Conservation (phyloP, 208 protist species). For the Leishmania tarentolae region DNA sequence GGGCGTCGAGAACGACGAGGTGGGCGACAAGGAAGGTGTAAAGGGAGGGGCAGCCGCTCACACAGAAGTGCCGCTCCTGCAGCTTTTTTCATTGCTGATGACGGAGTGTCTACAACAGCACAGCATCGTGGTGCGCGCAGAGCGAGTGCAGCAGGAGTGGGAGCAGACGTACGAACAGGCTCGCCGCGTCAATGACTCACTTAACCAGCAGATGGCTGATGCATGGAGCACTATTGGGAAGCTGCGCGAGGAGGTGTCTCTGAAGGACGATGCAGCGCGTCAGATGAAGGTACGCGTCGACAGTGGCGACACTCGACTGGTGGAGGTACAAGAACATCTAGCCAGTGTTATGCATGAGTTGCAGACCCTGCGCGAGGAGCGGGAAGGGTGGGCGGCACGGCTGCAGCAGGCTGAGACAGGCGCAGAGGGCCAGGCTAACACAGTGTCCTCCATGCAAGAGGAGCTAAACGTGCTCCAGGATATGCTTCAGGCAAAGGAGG, state of each 20-base stretch:
- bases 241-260: conserved; percentile 60
- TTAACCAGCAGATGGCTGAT: conserved; percentile 67
- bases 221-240: conserved; percentile 57
- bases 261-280: conserved; percentile 37
- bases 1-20: neutral
- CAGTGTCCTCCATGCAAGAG: conserved; percentile 26
- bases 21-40: neutral
- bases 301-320: conserved; percentile 31
- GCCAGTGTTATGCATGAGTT: conserved; percentile 34
- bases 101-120: conserved; percentile 45
- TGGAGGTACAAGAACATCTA: conserved; percentile 36
- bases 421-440: conserved; percentile 17
- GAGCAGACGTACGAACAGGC: conserved; percentile 85
- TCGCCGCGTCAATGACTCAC: conserved; percentile 61
- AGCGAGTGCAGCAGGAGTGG: conserved; percentile 68
- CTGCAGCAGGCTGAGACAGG: conserved; percentile 17
- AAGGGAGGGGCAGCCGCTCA: neutral
- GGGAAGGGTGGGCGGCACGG: conserved; percentile 21
- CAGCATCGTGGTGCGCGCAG: conserved; percentile 18
- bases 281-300: conserved; percentile 42
- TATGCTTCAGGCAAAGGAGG: conserved; percentile 31
- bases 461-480: conserved; percentile 49
- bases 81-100: conserved; percentile 42
- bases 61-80: conserved; percentile 27
- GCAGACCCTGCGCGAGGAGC: conserved; percentile 56